phyloP scores from a whole-genome alignment of 176 grass and related monocot genomes.

The Musa troglodytarum region DNA sequence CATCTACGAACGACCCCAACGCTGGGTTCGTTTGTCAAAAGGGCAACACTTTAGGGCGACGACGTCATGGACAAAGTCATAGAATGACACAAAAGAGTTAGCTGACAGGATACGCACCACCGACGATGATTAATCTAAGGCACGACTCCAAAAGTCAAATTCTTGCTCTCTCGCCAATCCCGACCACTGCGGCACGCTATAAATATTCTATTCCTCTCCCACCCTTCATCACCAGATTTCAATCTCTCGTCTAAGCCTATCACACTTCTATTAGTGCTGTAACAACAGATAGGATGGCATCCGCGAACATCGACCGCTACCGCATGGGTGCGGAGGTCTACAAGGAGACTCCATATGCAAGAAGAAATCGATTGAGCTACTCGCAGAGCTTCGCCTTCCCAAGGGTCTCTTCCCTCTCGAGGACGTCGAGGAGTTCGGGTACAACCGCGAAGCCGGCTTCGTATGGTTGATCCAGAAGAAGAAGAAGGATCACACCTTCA shows the following conservation, averaged over 20 bases:
- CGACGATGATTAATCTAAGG: too few species aligned
- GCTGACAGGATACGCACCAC: not conserved
- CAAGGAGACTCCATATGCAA: constrained; percentile 1
- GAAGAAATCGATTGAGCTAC: constrained; percentile 10
- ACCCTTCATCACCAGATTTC: constrained; percentile 13
- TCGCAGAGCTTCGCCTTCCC: constrained; percentile 21
- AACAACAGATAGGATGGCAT: constrained; percentile 5
- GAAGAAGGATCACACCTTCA: constrained; percentile 30
- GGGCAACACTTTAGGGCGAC: not conserved
- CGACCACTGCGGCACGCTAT: not conserved
- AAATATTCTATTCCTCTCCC: constrained; percentile 30
- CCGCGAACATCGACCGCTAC: constrained; percentile 4
- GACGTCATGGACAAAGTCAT: too few species aligned
- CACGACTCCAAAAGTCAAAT: too few species aligned
- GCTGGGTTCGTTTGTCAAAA: too few species aligned
- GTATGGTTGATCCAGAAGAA: constrained; percentile 30
- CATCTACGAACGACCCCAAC: too few species aligned
- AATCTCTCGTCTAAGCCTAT: constrained; percentile 5
- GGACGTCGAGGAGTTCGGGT: constrained; percentile 25
- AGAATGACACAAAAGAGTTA: too few species aligned
- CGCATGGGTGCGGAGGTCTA: not conserved
- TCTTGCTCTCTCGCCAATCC: not conserved
- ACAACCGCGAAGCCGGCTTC: not conserved
- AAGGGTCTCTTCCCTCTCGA: constrained; percentile 25
- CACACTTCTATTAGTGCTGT: constrained; percentile 22